Conservation (phyloP, 805 yeast species). For the Jamesozyma hellenica region DNA sequence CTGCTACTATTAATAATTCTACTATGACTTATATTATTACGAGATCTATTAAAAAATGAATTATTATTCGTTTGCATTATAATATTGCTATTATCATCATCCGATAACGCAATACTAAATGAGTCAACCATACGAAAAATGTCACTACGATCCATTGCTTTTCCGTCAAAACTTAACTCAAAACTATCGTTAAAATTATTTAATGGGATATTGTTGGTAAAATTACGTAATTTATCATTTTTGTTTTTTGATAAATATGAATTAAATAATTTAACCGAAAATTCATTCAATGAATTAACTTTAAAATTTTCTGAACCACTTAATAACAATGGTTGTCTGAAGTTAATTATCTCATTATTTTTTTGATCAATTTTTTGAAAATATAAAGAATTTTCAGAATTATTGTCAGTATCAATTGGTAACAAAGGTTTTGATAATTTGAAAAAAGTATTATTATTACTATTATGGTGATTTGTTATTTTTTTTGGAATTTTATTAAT, state of each 20-base stretch:
- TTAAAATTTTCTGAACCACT: slow-evolving; percentile 2
- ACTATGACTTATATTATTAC: not conserved
- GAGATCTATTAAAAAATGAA: not conserved
- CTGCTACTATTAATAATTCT: not conserved
- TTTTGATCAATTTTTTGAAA: not conserved
- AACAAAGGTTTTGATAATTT: slow-evolving; percentile 9
- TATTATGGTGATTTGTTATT: slow-evolving; percentile 1
- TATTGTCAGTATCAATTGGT: not conserved
- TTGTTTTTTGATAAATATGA: not conserved
- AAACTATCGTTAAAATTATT: slow-evolving; percentile 17
- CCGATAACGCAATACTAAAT: slow-evolving; percentile 29
- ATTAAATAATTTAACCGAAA: slow-evolving; percentile 1
- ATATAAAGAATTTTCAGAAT: not conserved
- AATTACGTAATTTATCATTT: not conserved
- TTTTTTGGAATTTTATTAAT: slow-evolving; percentile 9
- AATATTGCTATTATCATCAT: slow-evolving; percentile 17
- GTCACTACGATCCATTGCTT: slow-evolving; percentile 36
- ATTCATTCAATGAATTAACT: slow-evolving; percentile 1
- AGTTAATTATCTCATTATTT: slow-evolving; percentile 5
- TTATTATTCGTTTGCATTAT: too few relatives aligned
- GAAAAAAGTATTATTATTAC: slow-evolving; percentile 3
- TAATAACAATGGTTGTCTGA: slow-evolving; percentile 11
- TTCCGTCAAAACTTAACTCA: slow-evolving; percentile 38
- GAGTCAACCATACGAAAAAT: slow-evolving; percentile 34
- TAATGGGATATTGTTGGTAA: not conserved